These are phyloP conservation scores for Amauroascus niger DNA, from an alignment of 2,329 filamentous ascomycete genomes.

Conservation along the genomic window DNA sequence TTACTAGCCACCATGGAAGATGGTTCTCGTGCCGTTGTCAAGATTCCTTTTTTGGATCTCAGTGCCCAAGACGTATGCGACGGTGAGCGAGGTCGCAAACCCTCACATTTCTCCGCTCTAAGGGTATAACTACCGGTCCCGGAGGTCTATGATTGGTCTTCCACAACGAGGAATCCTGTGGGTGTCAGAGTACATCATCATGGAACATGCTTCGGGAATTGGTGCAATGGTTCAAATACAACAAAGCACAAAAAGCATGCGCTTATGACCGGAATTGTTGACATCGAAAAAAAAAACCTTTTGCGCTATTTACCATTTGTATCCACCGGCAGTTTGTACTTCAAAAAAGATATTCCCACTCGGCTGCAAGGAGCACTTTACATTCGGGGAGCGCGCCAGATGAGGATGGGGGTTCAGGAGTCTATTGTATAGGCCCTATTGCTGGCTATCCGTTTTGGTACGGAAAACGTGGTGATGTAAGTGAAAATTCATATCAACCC, in stretches of 20 bases:
- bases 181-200: slow-evolving; percentile 34
- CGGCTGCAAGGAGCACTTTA: slow-evolving; percentile 15
- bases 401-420: slow-evolving; percentile 4
- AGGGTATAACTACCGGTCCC: slow-evolving; percentile 30
- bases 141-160: slow-evolving; percentile 28
- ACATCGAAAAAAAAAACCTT: slow-evolving; percentile 21
- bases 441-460: slow-evolving; percentile 26
- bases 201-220: slow-evolving; percentile 29
- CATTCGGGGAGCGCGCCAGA: slow-evolving; percentile 2
- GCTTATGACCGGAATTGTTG: slow-evolving; percentile 19
- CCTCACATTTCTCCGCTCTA: slow-evolving; percentile 26
- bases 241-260: slow-evolving; percentile 10
- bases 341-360: slow-evolving; percentile 16
- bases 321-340: slow-evolving; percentile 21
- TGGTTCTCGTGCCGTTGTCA: slow-evolving; percentile 25
- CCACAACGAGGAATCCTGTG: slow-evolving; percentile 28
- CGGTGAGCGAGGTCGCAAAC: slow-evolving; percentile 35
- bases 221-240: slow-evolving; percentile 25
- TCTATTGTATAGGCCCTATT: slow-evolving; percentile 18
- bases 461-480: slow-evolving; percentile 18
- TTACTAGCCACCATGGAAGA: slow-evolving; percentile 28
- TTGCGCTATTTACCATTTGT: slow-evolving; percentile 18
- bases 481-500: too few species aligned
- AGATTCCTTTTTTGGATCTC: slow-evolving; percentile 28
- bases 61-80: slow-evolving; percentile 24